Base-by-base conservation (phyloP, 768 basidiomycete genomes). In the Cystobasidium onofrii region DNA sequence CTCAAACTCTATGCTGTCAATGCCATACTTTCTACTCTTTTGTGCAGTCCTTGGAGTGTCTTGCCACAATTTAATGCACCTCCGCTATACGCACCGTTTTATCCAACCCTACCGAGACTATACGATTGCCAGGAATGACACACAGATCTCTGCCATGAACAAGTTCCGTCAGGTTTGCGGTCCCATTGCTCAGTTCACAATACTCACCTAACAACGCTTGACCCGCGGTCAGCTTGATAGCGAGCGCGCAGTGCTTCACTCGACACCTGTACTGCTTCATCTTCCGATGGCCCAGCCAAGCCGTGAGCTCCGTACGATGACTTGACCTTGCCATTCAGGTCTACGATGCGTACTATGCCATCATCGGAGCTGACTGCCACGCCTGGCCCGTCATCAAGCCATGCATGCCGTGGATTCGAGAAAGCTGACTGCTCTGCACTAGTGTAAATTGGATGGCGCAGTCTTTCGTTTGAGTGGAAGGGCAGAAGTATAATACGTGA, bases 331-430 rank as follows among this genome's bases (percentile, higher is more conserved):
- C 75, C 78, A n/a, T 23, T 39, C 9, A 72, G 70, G 54, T 77
- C 77, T 4, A 80, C 72, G 25, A 81, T 33, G 15, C 79, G 75
- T 0, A 81, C 62, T 23, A 77, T 27, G 50, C 80, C 80, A 64
- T 81, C 80, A 27, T 80, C 79, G 41, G 76, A 77, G 50, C 77
- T 78, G 63, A 81, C 79, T 20, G 77, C 76, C 15, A 75, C 75
- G 13, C 55, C 74, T 0, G 57, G 27, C 1, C 80, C 80, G 29
- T 75, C 73, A 0, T 74, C 73, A 1, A 75, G 71, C 79, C 79
- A 81, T 1, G 62, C 44, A 74, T 79, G 78, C 1, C 80, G 75
- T 0, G 78, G 79, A 33, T 67, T 76, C 12, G 75, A 77, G 73
- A 74, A 80, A 17, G 76, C 75, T 17, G 73, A 74, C 34, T 79